phyloP scores from a whole-genome alignment of 768 basidiomycete genomes.

The Leucocoprinus sp. region DNA sequence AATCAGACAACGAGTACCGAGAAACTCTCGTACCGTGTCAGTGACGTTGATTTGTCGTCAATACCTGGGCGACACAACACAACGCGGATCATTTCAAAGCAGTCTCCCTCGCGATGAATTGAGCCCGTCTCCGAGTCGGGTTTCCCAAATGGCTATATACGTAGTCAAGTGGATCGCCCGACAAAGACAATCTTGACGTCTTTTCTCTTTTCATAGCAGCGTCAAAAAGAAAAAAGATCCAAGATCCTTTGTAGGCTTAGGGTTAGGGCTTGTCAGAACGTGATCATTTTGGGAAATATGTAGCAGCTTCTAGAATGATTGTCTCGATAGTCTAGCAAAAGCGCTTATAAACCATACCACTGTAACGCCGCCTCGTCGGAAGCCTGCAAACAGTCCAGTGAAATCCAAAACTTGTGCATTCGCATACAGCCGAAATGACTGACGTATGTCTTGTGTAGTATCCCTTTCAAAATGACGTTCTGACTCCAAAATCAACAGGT shows the following conservation, averaged over 20 bases:
- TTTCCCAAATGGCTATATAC: slow-evolving; percentile 1
- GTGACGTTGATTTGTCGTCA: too few species aligned
- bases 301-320: slow-evolving; percentile 28
- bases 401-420: neutral
- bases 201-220: too few species aligned
- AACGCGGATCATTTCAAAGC: too few species aligned
- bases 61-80: too few species aligned
- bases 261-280: slow-evolving; percentile 13
- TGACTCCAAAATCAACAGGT: slow-evolving; percentile 17
- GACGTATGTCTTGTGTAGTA: slow-evolving; percentile 24
- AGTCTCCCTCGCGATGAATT: neutral
- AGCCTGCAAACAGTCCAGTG: neutral
- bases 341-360: neutral
- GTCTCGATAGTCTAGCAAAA: slow-evolving; percentile 4
- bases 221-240: too few species aligned
- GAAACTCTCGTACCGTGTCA: too few species aligned
- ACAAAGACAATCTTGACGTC: too few species aligned
- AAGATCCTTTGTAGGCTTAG: slow-evolving; percentile 15
- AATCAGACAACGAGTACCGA: slow-evolving; percentile 1
- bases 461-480: neutral
- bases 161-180: neutral
- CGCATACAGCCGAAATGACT: slow-evolving; percentile 23
- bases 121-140: slow-evolving; percentile 11
- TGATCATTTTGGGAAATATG: slow-evolving; percentile 18
- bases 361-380: neutral